Evolutionary conservation across 2,329 filamentous ascomycete species (phyloP).

Genomic region (Pyrenochaeta sp.): DNA sequence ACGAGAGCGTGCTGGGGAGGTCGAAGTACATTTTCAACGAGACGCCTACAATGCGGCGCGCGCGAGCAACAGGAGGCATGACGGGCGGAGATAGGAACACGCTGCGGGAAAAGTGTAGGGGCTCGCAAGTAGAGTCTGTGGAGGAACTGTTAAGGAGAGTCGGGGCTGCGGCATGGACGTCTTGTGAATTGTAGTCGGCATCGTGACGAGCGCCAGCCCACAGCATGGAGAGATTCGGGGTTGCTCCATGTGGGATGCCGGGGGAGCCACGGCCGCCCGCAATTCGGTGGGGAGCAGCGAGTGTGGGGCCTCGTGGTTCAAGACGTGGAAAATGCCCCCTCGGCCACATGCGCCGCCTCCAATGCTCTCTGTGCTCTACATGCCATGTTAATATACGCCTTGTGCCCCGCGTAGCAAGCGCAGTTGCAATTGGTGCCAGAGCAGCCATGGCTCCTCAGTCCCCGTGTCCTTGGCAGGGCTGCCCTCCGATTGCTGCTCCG

Average conservation of each 20-base stretch:
- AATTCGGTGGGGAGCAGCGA: background rate
- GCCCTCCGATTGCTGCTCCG: conserved; percentile 24
- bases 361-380: background rate
- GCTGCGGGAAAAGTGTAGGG: conserved; percentile 3
- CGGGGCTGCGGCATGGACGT: too few relatives aligned
- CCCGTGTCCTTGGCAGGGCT: conserved; percentile 26
- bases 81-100: background rate
- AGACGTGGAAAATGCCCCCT: too few relatives aligned
- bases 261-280: background rate
- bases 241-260: conserved; percentile 30
- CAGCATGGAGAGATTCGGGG: conserved; percentile 4
- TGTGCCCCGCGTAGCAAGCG: background rate
- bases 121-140: background rate
- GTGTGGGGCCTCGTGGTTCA: too few relatives aligned
- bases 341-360: background rate
- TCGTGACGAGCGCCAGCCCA: background rate
- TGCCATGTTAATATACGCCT: background rate
- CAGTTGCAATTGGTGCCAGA: conserved; percentile 5
- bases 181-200: background rate
- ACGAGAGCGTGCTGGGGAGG: conserved; percentile 65
- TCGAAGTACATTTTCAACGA: conserved; percentile 85
- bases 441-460: conserved; percentile 4
- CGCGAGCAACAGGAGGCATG: conserved; percentile 47
- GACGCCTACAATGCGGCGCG: conserved; percentile 74
- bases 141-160: background rate